Base-by-base conservation (phyloP, 1,139 yeast genomes). In the Yamadazyma oceani region DNA sequence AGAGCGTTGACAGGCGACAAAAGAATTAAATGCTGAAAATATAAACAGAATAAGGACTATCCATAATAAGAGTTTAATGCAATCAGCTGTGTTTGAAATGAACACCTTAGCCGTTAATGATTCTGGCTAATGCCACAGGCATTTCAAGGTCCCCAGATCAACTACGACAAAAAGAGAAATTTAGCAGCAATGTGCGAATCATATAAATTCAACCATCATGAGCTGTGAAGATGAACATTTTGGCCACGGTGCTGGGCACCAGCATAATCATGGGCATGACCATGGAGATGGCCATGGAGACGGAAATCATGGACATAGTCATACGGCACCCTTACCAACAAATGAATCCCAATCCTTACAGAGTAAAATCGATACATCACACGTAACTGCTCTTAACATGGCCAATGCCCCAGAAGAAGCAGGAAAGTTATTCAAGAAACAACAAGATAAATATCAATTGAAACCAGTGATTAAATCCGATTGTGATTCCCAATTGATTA, bases 401-500 rank as follows among this genome's bases (percentile, higher is more conserved):
- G 66, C 69, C 7, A 80, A 78, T 42, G 71, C 69, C 0, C 69
- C 66, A 13, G 69, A 68, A 2, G 85, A 75, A 8, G 55, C 83
- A 3, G 59, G 70, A 31, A 67, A 75, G 42, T 54, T 83, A 4
- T 85, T 88, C 70, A 62, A 60, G 38, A 34, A 50, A 5, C 57
- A 73, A 3, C 64, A 62, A 2, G 60, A 66, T 17, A 74, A 63
- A 51, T 76, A 69, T 50, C 49, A 60, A 32, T 50, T 76, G 17
- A 58, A 59, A 17, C 80, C 79, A 8, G 69, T 69, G 26, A 64
- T 89, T 26, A 76, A 75, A 51, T 80, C 90, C 1, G 97, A 90
- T 56, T 80, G 85, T 3, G 97, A 92, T 54, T 78, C 83, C 41
- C 96, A 90, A 55, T 48, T 90, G 52, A 75, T 90, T 32, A 53